Evolutionary conservation across 202 grass and related monocot species (phyloP).

Genomic region (Setaria italica): DNA sequence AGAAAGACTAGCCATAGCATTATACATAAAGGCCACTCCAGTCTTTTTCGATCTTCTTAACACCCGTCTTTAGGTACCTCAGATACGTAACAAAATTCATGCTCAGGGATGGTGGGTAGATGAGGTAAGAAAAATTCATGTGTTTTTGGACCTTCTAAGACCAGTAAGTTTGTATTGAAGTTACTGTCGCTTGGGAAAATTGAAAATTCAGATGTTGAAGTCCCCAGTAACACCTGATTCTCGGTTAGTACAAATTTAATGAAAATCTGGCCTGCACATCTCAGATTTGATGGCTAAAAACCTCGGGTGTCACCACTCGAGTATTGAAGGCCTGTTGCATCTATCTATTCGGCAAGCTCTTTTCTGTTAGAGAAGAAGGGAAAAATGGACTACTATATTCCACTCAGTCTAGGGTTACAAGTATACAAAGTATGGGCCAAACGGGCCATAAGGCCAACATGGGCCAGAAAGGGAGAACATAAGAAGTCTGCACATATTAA

Average conservation of each 20-base stretch:
- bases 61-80: neutral
- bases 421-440: no score
- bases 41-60: no score
- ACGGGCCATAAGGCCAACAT: no score
- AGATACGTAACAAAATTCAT: neutral
- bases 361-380: neutral
- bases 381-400: no score
- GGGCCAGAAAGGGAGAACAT: no score
- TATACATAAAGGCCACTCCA: neutral
- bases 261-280: neutral
- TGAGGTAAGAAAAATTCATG: neutral
- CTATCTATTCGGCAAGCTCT: neutral
- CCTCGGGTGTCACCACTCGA: neutral
- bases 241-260: neutral
- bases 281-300: neutral
- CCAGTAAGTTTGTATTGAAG: neutral
- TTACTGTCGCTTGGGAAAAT: neutral
- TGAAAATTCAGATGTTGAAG: neutral
- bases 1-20: neutral
- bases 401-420: no score
- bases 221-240: neutral
- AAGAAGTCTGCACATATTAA: no score
- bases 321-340: neutral
- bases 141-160: neutral
- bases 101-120: neutral